Evolutionary conservation across 2,329 filamentous ascomycete genomes (phyloP).

Genomic region (Orbilia quercus): DNA sequence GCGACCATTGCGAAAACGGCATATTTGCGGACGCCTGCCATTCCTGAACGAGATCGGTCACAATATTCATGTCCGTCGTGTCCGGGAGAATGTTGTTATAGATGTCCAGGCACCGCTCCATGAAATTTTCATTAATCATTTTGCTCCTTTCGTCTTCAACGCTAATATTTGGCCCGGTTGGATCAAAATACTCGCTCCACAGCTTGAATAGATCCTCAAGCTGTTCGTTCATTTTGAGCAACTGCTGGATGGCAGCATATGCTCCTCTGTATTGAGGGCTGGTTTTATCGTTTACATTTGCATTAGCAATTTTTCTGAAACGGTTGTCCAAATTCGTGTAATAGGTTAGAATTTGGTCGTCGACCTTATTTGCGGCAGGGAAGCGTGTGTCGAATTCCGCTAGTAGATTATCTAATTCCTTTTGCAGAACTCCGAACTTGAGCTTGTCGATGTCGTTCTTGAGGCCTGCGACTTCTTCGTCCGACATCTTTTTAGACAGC

Average conservation of each 20-base stretch:
- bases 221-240: neutral
- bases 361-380: neutral
- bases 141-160: neutral
- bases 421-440: slow-evolving; percentile 10
- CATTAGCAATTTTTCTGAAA: neutral
- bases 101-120: slow-evolving; percentile 3
- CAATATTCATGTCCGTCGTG: neutral
- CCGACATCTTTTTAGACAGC: neutral
- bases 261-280: neutral
- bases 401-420: slow-evolving; percentile 7
- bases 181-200: slow-evolving; percentile 8
- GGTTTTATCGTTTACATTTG: neutral
- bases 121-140: neutral
- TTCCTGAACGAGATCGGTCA: neutral
- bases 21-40: neutral
- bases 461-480: neutral
- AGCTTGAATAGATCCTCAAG: neutral
- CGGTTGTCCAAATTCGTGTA: neutral
- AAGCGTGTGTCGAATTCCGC: neutral
- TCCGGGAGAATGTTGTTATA: slow-evolving; percentile 18
- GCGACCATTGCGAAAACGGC: slow-evolving; percentile 11
- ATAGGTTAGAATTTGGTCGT: neutral
- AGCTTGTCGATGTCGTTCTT: slow-evolving; percentile 30
- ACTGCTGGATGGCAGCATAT: neutral
- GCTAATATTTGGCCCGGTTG: neutral